phyloP scores from a whole-genome alignment of 2,329 filamentous ascomycete species.

The Botrytis fabae region DNA sequence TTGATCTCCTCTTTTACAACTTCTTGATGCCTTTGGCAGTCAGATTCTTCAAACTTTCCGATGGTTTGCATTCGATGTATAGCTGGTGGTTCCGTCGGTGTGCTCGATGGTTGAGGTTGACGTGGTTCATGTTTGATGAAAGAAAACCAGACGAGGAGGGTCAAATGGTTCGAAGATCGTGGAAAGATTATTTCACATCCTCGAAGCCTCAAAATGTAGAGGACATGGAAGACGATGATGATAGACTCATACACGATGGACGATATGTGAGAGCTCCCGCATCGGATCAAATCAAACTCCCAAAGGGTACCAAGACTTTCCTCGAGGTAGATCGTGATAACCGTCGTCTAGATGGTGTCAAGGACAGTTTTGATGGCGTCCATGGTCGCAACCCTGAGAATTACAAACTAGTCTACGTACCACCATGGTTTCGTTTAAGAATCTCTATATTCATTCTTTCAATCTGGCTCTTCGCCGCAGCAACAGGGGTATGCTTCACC shows the following conservation, averaged over 20 bases:
- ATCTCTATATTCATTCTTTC: slow-evolving; percentile 83
- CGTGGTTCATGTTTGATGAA: slow-evolving; percentile 91
- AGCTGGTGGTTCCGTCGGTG: slow-evolving; percentile 95
- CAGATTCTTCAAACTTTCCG: slow-evolving; percentile 79
- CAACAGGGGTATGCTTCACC: slow-evolving; percentile 81
- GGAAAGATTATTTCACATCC: slow-evolving; percentile 54
- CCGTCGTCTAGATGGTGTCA: slow-evolving; percentile 59
- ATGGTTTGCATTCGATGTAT: slow-evolving; percentile 82
- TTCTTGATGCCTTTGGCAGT: slow-evolving; percentile 89
- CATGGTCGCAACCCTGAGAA: slow-evolving; percentile 54
- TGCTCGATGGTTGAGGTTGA: slow-evolving; percentile 75
- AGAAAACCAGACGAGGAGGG: slow-evolving; percentile 81
- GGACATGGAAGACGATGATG: slow-evolving; percentile 48
- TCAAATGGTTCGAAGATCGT: slow-evolving; percentile 59
- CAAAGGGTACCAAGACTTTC: slow-evolving; percentile 80
- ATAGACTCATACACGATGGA: slow-evolving; percentile 57
- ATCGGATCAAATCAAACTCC: slow-evolving; percentile 91
- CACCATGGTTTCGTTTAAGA: slow-evolving; percentile 77
- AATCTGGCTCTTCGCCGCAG: slow-evolving; percentile 91
- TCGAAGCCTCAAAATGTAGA: slow-evolving; percentile 40
- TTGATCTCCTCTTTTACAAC: slow-evolving; percentile 95
- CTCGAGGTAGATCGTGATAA: slow-evolving; percentile 71
- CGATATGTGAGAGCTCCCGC: slow-evolving; percentile 89
- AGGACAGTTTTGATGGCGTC: slow-evolving; percentile 54
- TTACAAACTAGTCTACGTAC: slow-evolving; percentile 69